These are phyloP conservation scores for Podospora tetraspora DNA, from an alignment of 495 filamentous ascomycete species.

Conservation along the genomic window DNA sequence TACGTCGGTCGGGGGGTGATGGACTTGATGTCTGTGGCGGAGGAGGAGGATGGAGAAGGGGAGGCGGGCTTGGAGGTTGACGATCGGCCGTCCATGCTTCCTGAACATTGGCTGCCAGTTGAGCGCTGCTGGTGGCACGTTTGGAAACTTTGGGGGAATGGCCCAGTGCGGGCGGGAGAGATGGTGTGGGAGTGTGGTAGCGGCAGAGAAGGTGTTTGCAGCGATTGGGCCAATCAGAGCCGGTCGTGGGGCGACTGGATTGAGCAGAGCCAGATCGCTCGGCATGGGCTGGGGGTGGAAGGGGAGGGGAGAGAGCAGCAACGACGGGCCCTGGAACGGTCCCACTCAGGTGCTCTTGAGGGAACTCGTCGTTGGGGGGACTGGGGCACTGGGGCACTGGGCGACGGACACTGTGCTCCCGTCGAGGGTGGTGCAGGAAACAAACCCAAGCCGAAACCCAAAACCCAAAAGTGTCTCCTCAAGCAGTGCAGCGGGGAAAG, in stretches of 20 bases:
- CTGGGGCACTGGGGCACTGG: not conserved
- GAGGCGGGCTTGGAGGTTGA: slow-evolving; percentile 26
- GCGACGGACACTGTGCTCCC: slow-evolving; percentile 3
- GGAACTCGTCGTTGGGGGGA: slow-evolving; percentile 7
- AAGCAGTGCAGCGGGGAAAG: too few relatives aligned
- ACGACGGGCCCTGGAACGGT: slow-evolving; percentile 21
- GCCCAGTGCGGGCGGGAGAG: slow-evolving; percentile 27
- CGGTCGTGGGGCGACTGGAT: slow-evolving; percentile 19
- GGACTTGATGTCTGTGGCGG: slow-evolving; percentile 27
- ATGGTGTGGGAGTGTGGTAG: slow-evolving; percentile 24
- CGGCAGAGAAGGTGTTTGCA: slow-evolving; percentile 33
- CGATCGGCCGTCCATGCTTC: slow-evolving; percentile 35
- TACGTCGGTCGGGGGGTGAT: slow-evolving; percentile 27
- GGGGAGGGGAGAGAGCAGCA: slow-evolving; percentile 9
- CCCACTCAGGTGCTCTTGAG: slow-evolving; percentile 13
- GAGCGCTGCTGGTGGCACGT: slow-evolving; percentile 23
- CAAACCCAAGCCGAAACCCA: slow-evolving; percentile 4
- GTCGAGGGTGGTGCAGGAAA: slow-evolving; percentile 1
- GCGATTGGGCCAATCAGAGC: slow-evolving; percentile 32
- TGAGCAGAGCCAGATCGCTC: slow-evolving; percentile 21
- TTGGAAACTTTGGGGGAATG: slow-evolving; percentile 32
- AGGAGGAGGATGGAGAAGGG: slow-evolving; percentile 22
- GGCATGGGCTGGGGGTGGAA: slow-evolving; percentile 10
- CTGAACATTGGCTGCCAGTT: slow-evolving; percentile 20
- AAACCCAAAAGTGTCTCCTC: too few relatives aligned